Conservation (phyloP, 2,329 filamentous ascomycete species). For the Sclerotinia glacialis region DNA sequence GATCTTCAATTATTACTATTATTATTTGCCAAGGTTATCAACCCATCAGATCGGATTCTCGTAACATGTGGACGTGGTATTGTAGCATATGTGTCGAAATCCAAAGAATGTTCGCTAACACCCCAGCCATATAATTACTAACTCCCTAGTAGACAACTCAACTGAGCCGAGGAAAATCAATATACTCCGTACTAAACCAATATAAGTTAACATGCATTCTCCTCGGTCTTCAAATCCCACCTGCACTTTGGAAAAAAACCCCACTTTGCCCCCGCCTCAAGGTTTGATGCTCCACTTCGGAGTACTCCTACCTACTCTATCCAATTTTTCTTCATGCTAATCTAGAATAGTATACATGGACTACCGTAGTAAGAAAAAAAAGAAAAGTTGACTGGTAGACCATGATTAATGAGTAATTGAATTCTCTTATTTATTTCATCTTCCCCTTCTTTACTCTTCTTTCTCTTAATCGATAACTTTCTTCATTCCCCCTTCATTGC, state of each 20-base stretch:
- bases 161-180: background rate
- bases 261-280: constrained; percentile 13
- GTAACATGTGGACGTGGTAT: background rate
- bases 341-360: background rate
- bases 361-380: constrained; percentile 2
- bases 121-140: background rate
- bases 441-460: background rate
- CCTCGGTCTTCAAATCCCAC: background rate
- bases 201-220: background rate
- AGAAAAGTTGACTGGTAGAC: background rate
- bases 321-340: constrained; percentile 7
- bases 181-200: background rate
- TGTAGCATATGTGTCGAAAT: background rate
- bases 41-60: background rate
- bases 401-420: background rate
- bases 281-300: background rate
- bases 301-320: constrained; percentile 7
- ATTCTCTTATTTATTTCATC: constrained; percentile 8
- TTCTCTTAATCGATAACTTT: background rate
- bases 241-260: background rate
- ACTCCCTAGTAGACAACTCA: background rate
- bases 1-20: background rate
- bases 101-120: background rate
- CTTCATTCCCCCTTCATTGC: constrained; percentile 14
- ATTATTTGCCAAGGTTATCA: background rate